A percentile compares a stretch with the other conserved stretches of the same genome.
These are phyloP conservation scores for Triticum monococcum DNA, from an alignment of 176 grass and related monocot species.

Conservation along the genomic window DNA sequence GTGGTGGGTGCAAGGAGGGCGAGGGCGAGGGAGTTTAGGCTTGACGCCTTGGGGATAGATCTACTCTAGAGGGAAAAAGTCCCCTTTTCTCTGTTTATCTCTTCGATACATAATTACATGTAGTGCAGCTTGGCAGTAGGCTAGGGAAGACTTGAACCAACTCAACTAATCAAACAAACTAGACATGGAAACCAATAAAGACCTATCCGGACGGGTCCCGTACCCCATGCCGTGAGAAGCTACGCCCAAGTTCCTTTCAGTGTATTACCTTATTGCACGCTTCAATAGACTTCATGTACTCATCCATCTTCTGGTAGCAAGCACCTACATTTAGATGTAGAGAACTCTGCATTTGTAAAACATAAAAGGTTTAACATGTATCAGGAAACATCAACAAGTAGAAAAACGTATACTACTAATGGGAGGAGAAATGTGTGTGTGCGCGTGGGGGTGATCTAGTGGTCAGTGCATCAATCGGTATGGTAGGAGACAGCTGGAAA, in stretches of 20 bases:
- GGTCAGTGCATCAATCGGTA: background rate
- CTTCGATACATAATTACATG: background rate
- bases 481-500: background rate
- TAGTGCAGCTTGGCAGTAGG: background rate
- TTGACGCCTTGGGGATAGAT: background rate
- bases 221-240: background rate
- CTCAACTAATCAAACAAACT: background rate
- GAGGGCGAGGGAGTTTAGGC: background rate
- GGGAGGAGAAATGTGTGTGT: too few relatives aligned
- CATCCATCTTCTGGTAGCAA: constrained; percentile 89
- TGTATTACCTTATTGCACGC: constrained; percentile 81
- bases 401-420: background rate
- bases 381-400: background rate
- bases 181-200: background rate
- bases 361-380: constrained; percentile 22
- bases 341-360: constrained; percentile 58
- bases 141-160: background rate
- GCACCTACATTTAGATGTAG: constrained; percentile 92
- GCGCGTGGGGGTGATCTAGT: background rate
- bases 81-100: background rate
- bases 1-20: background rate
- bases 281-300: constrained; percentile 87
- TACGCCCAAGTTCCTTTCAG: background rate
- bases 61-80: background rate
- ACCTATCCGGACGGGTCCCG: background rate